These are phyloP conservation scores for Pyricularia sp. DNA, from an alignment of 2,329 filamentous ascomycete species.

Conservation along the genomic window DNA sequence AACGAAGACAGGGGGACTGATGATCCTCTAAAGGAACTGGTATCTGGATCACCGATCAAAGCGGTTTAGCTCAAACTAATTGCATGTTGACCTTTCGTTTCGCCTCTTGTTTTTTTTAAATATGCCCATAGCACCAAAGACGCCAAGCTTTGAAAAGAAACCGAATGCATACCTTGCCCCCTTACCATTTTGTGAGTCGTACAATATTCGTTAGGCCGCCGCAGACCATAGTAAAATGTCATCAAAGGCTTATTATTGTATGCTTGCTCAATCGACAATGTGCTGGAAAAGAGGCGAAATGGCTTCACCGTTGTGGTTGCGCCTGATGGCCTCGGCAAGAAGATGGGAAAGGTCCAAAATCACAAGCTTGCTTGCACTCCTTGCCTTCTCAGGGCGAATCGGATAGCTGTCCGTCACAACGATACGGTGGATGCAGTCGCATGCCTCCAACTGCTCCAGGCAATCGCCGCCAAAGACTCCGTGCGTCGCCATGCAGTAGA, in stretches of 20 bases:
- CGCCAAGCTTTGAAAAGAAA: conserved; percentile 5
- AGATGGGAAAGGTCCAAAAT: conserved; percentile 83
- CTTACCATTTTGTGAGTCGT: neutral
- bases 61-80: neutral
- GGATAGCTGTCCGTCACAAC: conserved; percentile 97
- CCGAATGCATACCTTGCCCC: conserved; percentile 4
- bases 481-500: conserved; percentile 96
- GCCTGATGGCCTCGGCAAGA: conserved; percentile 82
- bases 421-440: conserved; percentile 87
- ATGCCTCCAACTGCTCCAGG: conserved; percentile 80
- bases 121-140: conserved; percentile 1
- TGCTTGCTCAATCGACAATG: conserved; percentile 20
- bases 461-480: conserved; percentile 88
- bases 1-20: no score
- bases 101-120: neutral
- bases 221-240: neutral
- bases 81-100: neutral
- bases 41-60: conserved; percentile 7
- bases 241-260: neutral
- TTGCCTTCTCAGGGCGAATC: conserved; percentile 65
- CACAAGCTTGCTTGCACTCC: conserved; percentile 70
- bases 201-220: neutral
- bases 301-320: conserved; percentile 93
- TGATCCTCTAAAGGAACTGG: conserved; percentile 3
- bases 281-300: conserved; percentile 63